Conservation (phyloP, 805 yeast species). For the Candida piceae region DNA sequence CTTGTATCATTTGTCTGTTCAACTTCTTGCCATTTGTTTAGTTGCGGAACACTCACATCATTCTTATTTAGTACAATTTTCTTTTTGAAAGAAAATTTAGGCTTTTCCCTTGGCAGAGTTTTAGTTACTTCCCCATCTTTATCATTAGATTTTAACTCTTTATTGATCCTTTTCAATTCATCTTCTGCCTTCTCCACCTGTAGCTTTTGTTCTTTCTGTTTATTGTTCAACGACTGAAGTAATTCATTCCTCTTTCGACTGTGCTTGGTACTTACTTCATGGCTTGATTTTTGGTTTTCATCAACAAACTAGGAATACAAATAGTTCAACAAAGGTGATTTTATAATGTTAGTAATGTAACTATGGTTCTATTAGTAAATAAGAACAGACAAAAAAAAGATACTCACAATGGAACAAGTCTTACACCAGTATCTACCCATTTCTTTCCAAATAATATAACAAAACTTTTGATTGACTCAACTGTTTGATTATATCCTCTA, state of each 20-base stretch:
- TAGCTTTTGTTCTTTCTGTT: slow-evolving; percentile 17
- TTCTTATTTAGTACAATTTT: slow-evolving; percentile 3
- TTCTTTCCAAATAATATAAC: no score
- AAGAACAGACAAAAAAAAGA: not conserved
- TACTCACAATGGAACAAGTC: slow-evolving; percentile 31
- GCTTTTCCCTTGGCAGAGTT: not conserved
- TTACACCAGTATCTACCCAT: slow-evolving; percentile 31
- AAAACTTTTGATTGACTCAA: no score
- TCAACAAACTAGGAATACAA: slow-evolving; percentile 30
- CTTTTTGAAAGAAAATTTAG: slow-evolving; percentile 1
- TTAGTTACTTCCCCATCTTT: slow-evolving; percentile 1
- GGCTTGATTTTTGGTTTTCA: slow-evolving; percentile 28
- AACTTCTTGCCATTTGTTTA: slow-evolving; percentile 7
- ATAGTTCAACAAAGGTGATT: not conserved
- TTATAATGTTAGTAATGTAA: no score
- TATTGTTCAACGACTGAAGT: slow-evolving; percentile 23
- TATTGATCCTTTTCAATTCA: slow-evolving; percentile 8
- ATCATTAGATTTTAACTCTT: not conserved
- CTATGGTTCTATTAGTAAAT: not conserved
- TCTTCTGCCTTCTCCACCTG: slow-evolving; percentile 13
- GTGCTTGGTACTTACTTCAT: slow-evolving; percentile 32
- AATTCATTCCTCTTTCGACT: slow-evolving; percentile 17
- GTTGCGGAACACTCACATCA: slow-evolving; percentile 2
- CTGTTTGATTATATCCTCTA: no score
- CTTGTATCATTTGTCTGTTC: slow-evolving; percentile 1